phyloP scores from a whole-genome alignment of 495 filamentous ascomycete species.

The Massariosphaeria phaeospora region DNA sequence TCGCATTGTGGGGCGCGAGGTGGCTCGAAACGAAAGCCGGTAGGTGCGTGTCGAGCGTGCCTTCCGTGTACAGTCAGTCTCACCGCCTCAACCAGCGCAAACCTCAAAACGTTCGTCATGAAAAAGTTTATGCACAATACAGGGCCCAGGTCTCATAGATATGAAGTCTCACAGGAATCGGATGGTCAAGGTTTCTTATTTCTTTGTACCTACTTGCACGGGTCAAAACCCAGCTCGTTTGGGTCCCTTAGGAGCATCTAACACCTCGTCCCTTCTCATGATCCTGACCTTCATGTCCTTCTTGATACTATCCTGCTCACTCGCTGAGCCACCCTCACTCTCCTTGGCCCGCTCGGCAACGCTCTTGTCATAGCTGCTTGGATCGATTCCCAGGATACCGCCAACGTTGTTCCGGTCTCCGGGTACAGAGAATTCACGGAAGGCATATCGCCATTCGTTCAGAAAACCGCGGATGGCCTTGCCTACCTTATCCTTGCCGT shows the following conservation, averaged over 20 bases:
- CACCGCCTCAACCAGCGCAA: too few species aligned
- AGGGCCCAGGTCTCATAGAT: not conserved
- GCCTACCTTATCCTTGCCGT: slow-evolving; percentile 97
- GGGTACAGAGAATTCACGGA: slow-evolving; percentile 91
- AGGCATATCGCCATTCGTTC: slow-evolving; percentile 93
- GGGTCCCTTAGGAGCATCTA: slow-evolving; percentile 31
- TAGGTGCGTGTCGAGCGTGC: too few species aligned
- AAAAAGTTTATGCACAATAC: not conserved
- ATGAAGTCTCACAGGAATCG: not conserved
- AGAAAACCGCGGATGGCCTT: slow-evolving; percentile 88
- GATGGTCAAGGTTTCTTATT: slow-evolving; percentile 11
- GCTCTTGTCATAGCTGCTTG: slow-evolving; percentile 68
- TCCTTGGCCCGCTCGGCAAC: slow-evolving; percentile 42
- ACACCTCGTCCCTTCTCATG: slow-evolving; percentile 32
- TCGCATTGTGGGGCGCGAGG: too few species aligned
- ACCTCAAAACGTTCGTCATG: too few species aligned
- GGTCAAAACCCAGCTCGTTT: slow-evolving; percentile 17
- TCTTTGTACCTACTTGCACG: slow-evolving; percentile 13
- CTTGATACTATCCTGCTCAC: slow-evolving; percentile 38
- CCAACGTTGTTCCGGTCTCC: slow-evolving; percentile 87
- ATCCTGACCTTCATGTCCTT: slow-evolving; percentile 48
- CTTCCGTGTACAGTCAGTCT: too few species aligned
- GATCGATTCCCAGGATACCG: slow-evolving; percentile 91
- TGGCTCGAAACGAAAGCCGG: too few species aligned
- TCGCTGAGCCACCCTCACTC: slow-evolving; percentile 42